Base-by-base conservation (phyloP, 441 rosid genomes). In the Breynia disticha region DNA sequence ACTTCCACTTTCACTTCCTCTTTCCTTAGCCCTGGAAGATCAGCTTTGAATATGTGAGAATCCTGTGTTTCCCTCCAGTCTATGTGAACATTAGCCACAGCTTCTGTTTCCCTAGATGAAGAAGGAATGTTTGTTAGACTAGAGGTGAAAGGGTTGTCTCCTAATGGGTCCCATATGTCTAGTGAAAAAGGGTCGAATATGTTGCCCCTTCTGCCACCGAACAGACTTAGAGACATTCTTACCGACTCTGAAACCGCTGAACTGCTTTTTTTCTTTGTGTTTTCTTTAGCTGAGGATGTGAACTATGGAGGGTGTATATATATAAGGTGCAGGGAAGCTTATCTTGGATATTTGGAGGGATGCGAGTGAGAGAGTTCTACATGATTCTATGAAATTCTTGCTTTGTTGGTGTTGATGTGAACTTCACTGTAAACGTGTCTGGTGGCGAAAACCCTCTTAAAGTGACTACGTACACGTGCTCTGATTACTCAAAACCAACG, bases 11-110 rank as follows among this genome's bases (percentile, higher is more conserved):
- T 76, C 38, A 76, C 73, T 14, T 72, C 77, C 39, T 76, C 77
- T 37, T 70, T 76, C 65, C 60, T 70, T 7, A 76, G 21, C 50
- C 78, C 78, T 0, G 78, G 76, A 11, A 73, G 64, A 48, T 76
- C 81, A 0, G 67, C 81, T 61, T 60, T 63, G 54, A 76, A 73
- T 28, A 70, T 53, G 52, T 76, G 74, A 1, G 78, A 66, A 12
- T 70, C 76, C 13, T 67, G 67, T 7, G 78, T 76, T 35, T 76
- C 81, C 60, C 50, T 68, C 76, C 76, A 71, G 61, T 71, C 75
- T 0, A 66, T 49, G 0, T 64, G 52, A 0, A 64, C 38, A 45
- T 54, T 53, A 21, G 32, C 55, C 1, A 65, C 48, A 4, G 59
- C 48, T 0, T 16, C 14, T 12, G 52, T 54, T 38, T 54, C 59